Evolutionary conservation across 345 rosid species (phyloP).

Genomic region (Dovyalis caffra): DNA sequence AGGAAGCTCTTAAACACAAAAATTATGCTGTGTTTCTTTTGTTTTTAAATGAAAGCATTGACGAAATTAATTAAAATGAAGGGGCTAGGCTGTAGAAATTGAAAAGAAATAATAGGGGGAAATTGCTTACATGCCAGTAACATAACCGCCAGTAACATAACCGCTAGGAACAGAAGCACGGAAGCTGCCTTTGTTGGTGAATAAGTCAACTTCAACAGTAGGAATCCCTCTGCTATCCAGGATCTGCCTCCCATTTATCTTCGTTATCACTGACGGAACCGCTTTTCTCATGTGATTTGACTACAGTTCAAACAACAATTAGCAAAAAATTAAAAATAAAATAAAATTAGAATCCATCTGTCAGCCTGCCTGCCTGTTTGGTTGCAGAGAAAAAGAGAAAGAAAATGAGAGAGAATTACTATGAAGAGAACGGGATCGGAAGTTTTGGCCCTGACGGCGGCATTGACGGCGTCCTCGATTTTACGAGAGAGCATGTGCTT

Average conservation of each 20-base stretch:
- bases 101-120: neutral
- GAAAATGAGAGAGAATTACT: constrained; percentile 34
- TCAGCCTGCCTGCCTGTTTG: neutral
- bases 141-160: constrained; percentile 73
- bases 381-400: neutral
- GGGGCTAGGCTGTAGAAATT: neutral
- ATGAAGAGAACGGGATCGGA: constrained; percentile 95
- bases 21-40: too few species aligned
- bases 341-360: neutral
- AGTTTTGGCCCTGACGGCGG: constrained; percentile 92
- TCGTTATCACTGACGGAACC: constrained; percentile 79
- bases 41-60: too few species aligned
- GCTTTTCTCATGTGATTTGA: constrained; percentile 94
- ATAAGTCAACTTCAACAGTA: constrained; percentile 88
- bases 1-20: too few species aligned
- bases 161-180: constrained; percentile 89
- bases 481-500: constrained; percentile 88
- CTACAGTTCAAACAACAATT: constrained; percentile 29
- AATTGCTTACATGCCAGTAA: constrained; percentile 69
- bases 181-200: constrained; percentile 82
- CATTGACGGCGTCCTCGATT: constrained; percentile 99
- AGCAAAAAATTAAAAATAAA: neutral
- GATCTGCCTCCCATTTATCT: constrained; percentile 82
- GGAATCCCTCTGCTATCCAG: constrained; percentile 95
- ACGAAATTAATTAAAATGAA: neutral